These are phyloP conservation scores for Letharia lupina DNA, from an alignment of 495 filamentous ascomycete genomes.

Conservation along the genomic window DNA sequence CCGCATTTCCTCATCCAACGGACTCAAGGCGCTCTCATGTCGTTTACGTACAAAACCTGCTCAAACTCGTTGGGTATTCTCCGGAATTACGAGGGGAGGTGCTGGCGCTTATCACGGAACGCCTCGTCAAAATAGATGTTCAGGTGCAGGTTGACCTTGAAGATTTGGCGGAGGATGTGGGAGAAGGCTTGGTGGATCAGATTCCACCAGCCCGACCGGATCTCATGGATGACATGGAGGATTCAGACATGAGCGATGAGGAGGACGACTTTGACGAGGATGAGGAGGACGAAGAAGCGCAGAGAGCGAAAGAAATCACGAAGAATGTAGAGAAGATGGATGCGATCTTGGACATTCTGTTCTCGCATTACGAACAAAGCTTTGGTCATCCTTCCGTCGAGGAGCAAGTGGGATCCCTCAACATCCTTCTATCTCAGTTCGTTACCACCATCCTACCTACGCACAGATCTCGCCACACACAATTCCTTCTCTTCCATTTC, in stretches of 20 bases:
- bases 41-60: slow-evolving; percentile 69
- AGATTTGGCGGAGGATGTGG: slow-evolving; percentile 65
- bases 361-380: slow-evolving; percentile 65
- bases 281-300: slow-evolving; percentile 41
- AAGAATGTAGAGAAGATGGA: slow-evolving; percentile 87
- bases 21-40: slow-evolving; percentile 65
- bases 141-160: slow-evolving; percentile 91
- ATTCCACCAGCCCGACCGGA: slow-evolving; percentile 17
- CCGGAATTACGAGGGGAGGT: slow-evolving; percentile 76
- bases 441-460: slow-evolving; percentile 78
- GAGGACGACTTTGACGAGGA: slow-evolving; percentile 45
- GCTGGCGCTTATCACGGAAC: slow-evolving; percentile 72
- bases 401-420: slow-evolving; percentile 47
- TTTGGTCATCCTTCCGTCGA: slow-evolving; percentile 47
- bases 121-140: slow-evolving; percentile 84
- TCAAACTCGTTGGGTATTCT: slow-evolving; percentile 63
- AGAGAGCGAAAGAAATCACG: slow-evolving; percentile 53
- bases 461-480: slow-evolving; percentile 75
- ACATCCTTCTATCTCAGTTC: slow-evolving; percentile 75
- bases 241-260: slow-evolving; percentile 31
- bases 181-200: slow-evolving; percentile 41
- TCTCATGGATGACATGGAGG: slow-evolving; percentile 33
- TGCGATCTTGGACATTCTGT: slow-evolving; percentile 79
- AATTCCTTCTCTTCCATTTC: slow-evolving; percentile 92
- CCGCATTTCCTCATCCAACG: slow-evolving; percentile 64